Conservation (phyloP, 2,329 filamentous ascomycete genomes). For the Ophiostoma ips region DNA sequence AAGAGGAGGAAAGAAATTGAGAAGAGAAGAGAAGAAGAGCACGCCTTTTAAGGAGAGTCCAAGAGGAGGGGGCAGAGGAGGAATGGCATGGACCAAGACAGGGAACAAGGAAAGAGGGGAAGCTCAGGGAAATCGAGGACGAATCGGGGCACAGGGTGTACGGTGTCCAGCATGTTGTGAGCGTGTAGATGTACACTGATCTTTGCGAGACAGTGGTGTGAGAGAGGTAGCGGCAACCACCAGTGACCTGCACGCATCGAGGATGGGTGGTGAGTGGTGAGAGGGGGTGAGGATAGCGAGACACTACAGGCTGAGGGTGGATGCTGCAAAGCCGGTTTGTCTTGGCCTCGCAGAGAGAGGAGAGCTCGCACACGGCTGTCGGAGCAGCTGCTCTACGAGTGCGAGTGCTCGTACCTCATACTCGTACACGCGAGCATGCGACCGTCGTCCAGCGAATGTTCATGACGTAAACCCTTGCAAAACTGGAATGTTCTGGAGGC, state of each 20-base stretch:
- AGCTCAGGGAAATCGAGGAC: background rate
- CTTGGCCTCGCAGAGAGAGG: no score
- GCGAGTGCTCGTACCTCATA: no score
- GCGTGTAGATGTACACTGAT: background rate
- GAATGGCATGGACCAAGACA: background rate
- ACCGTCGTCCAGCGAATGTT: no score
- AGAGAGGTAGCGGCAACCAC: background rate
- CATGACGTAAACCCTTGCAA: no score
- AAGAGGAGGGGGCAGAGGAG: background rate
- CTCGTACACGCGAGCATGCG: no score
- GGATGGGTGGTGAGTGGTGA: no score
- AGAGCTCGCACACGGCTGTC: no score
- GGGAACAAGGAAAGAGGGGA: slow-evolving; percentile 6
- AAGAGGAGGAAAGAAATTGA: background rate
- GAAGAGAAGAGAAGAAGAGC: background rate
- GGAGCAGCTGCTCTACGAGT: no score
- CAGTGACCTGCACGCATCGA: background rate
- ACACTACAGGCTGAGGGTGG: no score
- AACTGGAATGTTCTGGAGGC: no score
- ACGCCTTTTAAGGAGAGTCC: background rate
- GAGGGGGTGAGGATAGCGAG: no score
- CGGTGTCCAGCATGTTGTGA: background rate
- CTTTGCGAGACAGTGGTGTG: background rate
- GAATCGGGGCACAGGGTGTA: background rate
- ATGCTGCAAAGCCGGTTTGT: no score